These are phyloP conservation scores for Geopyxis carbonaria DNA, from an alignment of 495 filamentous ascomycete genomes.

Conservation along the genomic window DNA sequence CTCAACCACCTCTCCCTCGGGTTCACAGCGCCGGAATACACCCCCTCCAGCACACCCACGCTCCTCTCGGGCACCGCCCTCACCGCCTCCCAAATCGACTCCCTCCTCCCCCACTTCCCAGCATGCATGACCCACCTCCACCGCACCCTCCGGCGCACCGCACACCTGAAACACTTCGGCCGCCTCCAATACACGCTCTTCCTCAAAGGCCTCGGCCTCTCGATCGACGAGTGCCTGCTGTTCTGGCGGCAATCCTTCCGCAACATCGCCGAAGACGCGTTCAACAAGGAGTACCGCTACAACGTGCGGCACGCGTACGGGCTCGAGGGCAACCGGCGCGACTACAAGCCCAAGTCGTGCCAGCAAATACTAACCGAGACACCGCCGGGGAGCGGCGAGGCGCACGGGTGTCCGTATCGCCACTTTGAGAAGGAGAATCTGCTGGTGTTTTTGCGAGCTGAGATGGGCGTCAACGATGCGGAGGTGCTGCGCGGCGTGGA, in stretches of 20 bases:
- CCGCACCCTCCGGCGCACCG: slow-evolving; percentile 60
- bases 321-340: slow-evolving; percentile 73
- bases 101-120: slow-evolving; percentile 74
- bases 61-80: slow-evolving; percentile 47
- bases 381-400: slow-evolving; percentile 64
- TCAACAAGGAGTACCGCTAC: slow-evolving; percentile 93
- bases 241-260: slow-evolving; percentile 86
- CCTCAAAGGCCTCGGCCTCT: slow-evolving; percentile 89
- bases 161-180: slow-evolving; percentile 82
- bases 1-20: slow-evolving; percentile 80
- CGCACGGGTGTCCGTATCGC: slow-evolving; percentile 88
- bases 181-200: slow-evolving; percentile 93
- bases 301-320: slow-evolving; percentile 89
- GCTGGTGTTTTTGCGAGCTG: slow-evolving; percentile 45
- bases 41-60: slow-evolving; percentile 41
- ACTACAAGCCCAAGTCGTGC: slow-evolving; percentile 80
- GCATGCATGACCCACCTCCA: slow-evolving; percentile 89
- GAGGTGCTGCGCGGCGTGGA: slow-evolving; percentile 62
- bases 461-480: slow-evolving; percentile 57
- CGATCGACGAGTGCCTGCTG: slow-evolving; percentile 73
- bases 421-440: slow-evolving; percentile 84
- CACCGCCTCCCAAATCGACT: slow-evolving; percentile 61
- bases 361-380: slow-evolving; percentile 85
- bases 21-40: slow-evolving; percentile 76
- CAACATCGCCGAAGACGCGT: slow-evolving; percentile 71